These are phyloP conservation scores for Pythium biforme DNA, from an alignment of 352 stramenopile species.

Conservation along the genomic window DNA sequence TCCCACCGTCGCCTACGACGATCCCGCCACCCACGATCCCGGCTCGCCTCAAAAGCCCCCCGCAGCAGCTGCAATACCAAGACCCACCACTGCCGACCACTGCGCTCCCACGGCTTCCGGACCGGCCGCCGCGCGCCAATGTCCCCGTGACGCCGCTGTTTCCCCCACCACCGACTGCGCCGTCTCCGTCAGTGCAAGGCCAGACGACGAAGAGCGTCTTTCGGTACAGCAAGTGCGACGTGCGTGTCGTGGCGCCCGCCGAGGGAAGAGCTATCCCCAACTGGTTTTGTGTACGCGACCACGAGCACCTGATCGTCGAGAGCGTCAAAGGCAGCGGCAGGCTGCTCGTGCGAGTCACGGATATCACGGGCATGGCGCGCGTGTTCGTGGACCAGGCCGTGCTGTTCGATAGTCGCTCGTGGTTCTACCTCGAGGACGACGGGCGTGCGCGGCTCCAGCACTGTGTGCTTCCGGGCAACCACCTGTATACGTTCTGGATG, in stretches of 20 bases:
- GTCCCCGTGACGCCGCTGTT: not conserved
- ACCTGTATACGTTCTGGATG: slow-evolving; percentile 77
- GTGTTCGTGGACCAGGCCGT: slow-evolving; percentile 58
- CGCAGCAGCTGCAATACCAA: not conserved
- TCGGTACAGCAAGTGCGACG: slow-evolving; percentile 46
- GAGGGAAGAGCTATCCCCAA: not conserved
- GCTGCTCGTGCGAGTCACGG: slow-evolving; percentile 63
- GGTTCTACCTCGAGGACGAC: slow-evolving; percentile 51
- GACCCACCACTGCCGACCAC: not conserved
- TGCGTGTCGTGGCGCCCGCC: slow-evolving; percentile 21
- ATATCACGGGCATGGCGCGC: slow-evolving; percentile 41
- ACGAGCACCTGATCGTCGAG: slow-evolving; percentile 60
- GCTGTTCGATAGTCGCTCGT: slow-evolving; percentile 68
- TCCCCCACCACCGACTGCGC: not conserved
- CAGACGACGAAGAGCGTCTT: not conserved
- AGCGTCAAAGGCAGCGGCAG: slow-evolving; percentile 49
- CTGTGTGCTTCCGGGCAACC: slow-evolving; percentile 43
- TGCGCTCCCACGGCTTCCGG: slow-evolving; percentile 13
- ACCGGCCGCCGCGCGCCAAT: slow-evolving; percentile 1
- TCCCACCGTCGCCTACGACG: slow-evolving; percentile 25
- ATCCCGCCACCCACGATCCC: not conserved
- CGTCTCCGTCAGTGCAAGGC: slow-evolving; percentile 12
- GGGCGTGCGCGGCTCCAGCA: slow-evolving; percentile 41
- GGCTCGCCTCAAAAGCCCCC: not conserved
- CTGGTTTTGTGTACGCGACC: slow-evolving; percentile 35